Conservation (phyloP, 192 early-diverging fungal species). For the Coemansia sp. region DNA sequence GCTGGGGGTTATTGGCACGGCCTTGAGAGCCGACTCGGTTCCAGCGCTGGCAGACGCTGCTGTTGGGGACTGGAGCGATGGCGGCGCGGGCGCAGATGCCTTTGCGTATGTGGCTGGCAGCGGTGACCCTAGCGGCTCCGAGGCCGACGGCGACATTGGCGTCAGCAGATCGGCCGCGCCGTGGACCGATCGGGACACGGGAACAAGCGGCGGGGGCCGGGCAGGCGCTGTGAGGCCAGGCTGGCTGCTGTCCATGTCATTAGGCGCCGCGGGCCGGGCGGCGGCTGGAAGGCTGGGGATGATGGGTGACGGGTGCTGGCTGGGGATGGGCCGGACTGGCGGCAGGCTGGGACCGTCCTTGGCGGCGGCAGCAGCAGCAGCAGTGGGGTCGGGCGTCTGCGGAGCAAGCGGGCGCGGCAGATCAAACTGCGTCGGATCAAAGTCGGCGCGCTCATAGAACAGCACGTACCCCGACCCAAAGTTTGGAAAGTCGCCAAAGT, state of each 20-base stretch:
- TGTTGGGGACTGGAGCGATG: neutral
- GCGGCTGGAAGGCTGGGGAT: conserved; percentile 21
- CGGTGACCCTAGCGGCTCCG: neutral
- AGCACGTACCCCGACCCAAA: conserved; percentile 75
- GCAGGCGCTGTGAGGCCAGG: conserved; percentile 19
- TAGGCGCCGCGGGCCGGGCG: neutral
- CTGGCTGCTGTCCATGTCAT: neutral
- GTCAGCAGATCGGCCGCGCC: conserved; percentile 1
- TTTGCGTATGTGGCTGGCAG: neutral
- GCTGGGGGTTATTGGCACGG: no score
- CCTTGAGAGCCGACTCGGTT: no score
- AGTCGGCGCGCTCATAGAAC: conserved; percentile 62
- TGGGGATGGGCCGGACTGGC: neutral
- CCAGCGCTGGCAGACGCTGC: neutral
- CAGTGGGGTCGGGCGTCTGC: neutral
- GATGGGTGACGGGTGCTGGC: conserved; percentile 11
- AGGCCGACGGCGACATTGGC: neutral
- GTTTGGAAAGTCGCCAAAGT: conserved; percentile 71
- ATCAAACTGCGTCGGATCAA: conserved; percentile 38
- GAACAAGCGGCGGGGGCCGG: conserved; percentile 38
- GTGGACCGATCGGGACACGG: conserved; percentile 28
- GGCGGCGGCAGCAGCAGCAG: neutral
- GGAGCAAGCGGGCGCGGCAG: conserved; percentile 17
- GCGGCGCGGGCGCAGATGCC: neutral
- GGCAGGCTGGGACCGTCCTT: no score